phyloP scores from a whole-genome alignment of 2,329 filamentous ascomycete species.

The Dactylellina cionopaga region DNA sequence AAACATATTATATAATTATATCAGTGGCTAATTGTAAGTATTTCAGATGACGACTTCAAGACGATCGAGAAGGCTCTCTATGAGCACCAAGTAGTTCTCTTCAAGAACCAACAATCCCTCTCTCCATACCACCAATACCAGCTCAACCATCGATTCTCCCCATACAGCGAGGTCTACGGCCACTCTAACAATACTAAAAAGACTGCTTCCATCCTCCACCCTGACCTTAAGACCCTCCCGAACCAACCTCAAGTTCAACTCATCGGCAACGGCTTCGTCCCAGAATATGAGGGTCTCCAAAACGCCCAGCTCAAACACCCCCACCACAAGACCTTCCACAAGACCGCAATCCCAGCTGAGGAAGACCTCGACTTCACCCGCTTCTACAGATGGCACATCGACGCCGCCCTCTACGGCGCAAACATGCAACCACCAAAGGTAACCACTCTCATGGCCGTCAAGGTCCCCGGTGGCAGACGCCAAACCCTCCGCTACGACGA shows the following conservation, averaged over 20 bases:
- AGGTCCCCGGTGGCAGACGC: slow-evolving; percentile 72
- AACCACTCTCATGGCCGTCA: slow-evolving; percentile 78
- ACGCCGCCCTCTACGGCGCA: slow-evolving; percentile 78
- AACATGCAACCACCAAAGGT: slow-evolving; percentile 73
- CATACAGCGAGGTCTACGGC: slow-evolving; percentile 69
- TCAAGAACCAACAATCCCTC: slow-evolving; percentile 73
- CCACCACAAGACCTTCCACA: slow-evolving; percentile 81
- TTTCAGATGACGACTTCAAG: slow-evolving; percentile 70
- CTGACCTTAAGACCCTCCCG: slow-evolving; percentile 79
- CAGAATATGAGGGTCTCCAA: slow-evolving; percentile 75
- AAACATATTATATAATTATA: neutral
- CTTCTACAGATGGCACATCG: slow-evolving; percentile 83
- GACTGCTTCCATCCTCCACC: slow-evolving; percentile 73
- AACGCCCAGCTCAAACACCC: slow-evolving; percentile 77
- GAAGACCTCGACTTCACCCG: slow-evolving; percentile 69
- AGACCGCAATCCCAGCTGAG: slow-evolving; percentile 70
- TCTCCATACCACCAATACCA: slow-evolving; percentile 78
- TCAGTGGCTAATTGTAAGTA: neutral
- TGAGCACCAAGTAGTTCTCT: slow-evolving; percentile 73
- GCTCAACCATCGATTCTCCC: slow-evolving; percentile 78
- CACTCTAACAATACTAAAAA: slow-evolving; percentile 63
- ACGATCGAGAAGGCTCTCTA: slow-evolving; percentile 74
- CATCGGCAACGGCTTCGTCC: slow-evolving; percentile 78
- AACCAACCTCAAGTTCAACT: slow-evolving; percentile 81
- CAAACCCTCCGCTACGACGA: slow-evolving; percentile 80